Evolutionary conservation across 768 basidiomycete genomes (phyloP).

Genomic region (Gymnopilus junonius): DNA sequence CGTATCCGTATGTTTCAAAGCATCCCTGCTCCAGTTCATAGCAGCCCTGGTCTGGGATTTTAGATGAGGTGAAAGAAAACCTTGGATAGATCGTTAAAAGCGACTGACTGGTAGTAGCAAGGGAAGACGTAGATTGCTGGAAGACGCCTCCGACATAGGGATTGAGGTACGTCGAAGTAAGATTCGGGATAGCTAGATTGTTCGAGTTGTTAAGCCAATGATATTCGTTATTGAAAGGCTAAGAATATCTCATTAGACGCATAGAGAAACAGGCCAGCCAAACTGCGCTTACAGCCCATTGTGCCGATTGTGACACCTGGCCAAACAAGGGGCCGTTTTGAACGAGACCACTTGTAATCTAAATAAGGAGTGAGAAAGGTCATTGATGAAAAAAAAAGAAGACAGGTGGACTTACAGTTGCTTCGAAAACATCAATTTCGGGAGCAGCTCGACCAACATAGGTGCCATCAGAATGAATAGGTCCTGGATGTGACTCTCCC

Average conservation of each 20-base stretch:
- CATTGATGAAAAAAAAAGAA: background rate
- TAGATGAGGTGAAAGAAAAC: background rate
- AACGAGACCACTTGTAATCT: constrained; percentile 31
- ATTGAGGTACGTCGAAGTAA: constrained; percentile 57
- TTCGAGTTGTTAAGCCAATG: constrained; percentile 66
- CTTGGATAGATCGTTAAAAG: background rate
- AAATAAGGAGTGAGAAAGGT: constrained; percentile 3
- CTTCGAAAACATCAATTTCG: constrained; percentile 92
- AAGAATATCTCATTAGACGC: constrained; percentile 1
- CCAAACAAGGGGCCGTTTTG: constrained; percentile 33
- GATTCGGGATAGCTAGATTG: constrained; percentile 61
- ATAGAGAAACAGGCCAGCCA: constrained; percentile 3
- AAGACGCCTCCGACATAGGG: constrained; percentile 75
- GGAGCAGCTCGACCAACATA: constrained; percentile 85
- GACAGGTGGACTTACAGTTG: constrained; percentile 52
- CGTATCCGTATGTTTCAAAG: constrained; percentile 77
- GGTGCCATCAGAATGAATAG: constrained; percentile 73
- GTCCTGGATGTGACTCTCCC: constrained; percentile 88
- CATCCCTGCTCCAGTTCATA: constrained; percentile 62
- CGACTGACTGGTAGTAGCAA: constrained; percentile 59
- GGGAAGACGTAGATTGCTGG: constrained; percentile 83
- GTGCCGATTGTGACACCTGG: constrained; percentile 83
- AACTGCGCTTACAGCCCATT: constrained; percentile 67
- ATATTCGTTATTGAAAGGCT: constrained; percentile 83
- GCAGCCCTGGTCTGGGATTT: constrained; percentile 61